Base-by-base conservation (phyloP, 768 basidiomycete genomes). In the Tricholoma sp. region DNA sequence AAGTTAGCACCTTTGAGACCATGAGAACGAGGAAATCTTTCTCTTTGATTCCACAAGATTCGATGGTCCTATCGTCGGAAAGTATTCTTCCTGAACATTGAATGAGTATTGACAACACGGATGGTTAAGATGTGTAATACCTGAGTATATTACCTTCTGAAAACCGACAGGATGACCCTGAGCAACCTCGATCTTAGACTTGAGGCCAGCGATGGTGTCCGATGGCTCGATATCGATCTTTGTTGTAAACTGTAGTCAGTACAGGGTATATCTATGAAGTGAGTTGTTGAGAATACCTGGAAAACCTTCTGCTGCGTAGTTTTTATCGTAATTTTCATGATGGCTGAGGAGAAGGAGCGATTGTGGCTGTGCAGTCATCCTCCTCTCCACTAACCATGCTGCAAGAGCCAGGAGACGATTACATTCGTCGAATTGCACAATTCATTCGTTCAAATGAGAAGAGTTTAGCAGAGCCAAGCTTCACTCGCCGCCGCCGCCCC, bases 1-100 rank as follows among this genome's bases (percentile, higher is more conserved):
- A 18, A 32, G 19, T 37, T 45, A 76, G 52, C 60, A 95, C 95
- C 85, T 97, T 98, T 52, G 94, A 84, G 32, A 98, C 91, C 96
- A 98, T 99, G 43, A 99, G 84, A n/a, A 99, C 97, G 59, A 98
- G 76, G 76, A 99, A 99, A 71, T 97, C 96, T 77, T 97, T 98
- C 74, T 98, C 96, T 76, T 97, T 95, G 79, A 98, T 91, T 54
- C 88, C 84, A 66, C 88, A 90, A 47, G 89, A 88, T 64, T 82
- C 89, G 34, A 99, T 82, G 1, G 88, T 89, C 77, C 94, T 95
- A 57, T 85, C 83, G 70, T 99, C 94, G 9, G 83, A 69, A 19
- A 98, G 80, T 49, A 99, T 88, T 79, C 96, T 95, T 55, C 97
- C 96, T 97, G 31, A 53, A 51, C 8, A 58, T 51, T 9, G 46